Conservation (phyloP, 331 rosid genomes). For the Pyracantha coccinea region DNA sequence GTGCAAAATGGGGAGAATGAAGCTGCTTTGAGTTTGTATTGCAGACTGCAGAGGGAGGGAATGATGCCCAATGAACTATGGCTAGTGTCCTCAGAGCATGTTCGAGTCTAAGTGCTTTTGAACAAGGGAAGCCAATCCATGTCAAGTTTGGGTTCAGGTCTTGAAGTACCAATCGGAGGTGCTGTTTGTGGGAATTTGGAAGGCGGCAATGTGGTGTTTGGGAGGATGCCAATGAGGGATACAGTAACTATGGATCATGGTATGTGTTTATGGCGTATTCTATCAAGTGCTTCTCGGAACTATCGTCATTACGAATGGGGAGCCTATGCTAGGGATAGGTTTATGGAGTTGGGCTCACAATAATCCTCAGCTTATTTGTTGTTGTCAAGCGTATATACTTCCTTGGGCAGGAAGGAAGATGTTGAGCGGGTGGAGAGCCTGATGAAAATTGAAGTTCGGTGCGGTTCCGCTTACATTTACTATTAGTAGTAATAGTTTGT, state of each 20-base stretch:
- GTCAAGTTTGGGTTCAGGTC: conserved; percentile 64
- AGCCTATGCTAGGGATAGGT: conserved; percentile 81
- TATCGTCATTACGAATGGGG: conserved; percentile 60
- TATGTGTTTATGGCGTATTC: conserved; percentile 70
- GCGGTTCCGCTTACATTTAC: no score
- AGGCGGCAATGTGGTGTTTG: conserved; percentile 51
- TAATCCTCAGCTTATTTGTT: conserved; percentile 75
- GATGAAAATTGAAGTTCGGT: conserved; percentile 31
- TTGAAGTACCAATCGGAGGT: conserved; percentile 75
- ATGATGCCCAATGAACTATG: conserved; percentile 71
- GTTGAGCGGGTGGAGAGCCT: conserved; percentile 65
- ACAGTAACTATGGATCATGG: conserved; percentile 61
- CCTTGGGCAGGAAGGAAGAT: conserved; percentile 59
- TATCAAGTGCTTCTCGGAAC: conserved; percentile 70
- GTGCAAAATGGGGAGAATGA: conserved; percentile 71
- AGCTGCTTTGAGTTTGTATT: conserved; percentile 55
- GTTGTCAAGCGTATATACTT: conserved; percentile 58
- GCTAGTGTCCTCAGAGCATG: conserved; percentile 78
- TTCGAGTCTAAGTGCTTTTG: conserved; percentile 71
- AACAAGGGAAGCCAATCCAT: conserved; percentile 88
- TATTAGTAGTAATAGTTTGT: no score
- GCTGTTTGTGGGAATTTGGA: conserved; percentile 80
- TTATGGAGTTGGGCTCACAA: conserved; percentile 61
- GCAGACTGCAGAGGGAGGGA: conserved; percentile 66
- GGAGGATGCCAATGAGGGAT: conserved; percentile 61